Base-by-base conservation (phyloP, 1,139 yeast species). In the Casaregolazyma suthepensis region DNA sequence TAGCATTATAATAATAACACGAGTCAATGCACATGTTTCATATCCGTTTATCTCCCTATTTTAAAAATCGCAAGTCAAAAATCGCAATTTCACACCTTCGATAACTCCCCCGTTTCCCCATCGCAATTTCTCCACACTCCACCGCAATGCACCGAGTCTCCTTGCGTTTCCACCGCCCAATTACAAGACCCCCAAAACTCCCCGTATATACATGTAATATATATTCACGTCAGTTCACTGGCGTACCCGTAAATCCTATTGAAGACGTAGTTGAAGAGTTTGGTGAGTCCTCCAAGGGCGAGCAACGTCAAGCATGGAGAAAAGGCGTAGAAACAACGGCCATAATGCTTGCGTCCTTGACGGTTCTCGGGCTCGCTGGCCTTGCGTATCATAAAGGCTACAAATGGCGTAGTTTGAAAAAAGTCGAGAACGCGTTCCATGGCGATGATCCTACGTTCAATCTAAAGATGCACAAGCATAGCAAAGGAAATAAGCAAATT, bases 251-350 rank as follows among this genome's bases (percentile, higher is more conserved):
- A 31, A 22, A 35, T 18, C 52, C 52, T 5, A 6, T 49, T 13
- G 52, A 49, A 19, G 52, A 49, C 17, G 17, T 49, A 9, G n/a
- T 43, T 10, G 52, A 49, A 7, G 44, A 26, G 26, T 31, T 45
- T 15, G 50, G 31, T 37, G 51, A 44, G 3, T 4, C 9, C 31
- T 10, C 40, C 2, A 9, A 35, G 17, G 40, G 40, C 2, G 40
- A 15, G 17, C 9, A 35, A 13, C 40, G 40, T 4, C 17, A 35
- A 35, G 72, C 81, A 29, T 45, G 74, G 3, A 63, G 76, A 62
- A 86, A 84, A 63, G 79, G 86, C 56, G 63, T 81, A 1, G 95
- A 87, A 63, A 82, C 95, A 0, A 83, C 85, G 1, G 83, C 88
- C 1, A 82, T 87, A 49, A 87, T 93, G 29, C 74, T 87, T 52